Evolutionary conservation across 2,329 filamentous ascomycete species (phyloP).

Genomic region (Penicillium brasilianum): DNA sequence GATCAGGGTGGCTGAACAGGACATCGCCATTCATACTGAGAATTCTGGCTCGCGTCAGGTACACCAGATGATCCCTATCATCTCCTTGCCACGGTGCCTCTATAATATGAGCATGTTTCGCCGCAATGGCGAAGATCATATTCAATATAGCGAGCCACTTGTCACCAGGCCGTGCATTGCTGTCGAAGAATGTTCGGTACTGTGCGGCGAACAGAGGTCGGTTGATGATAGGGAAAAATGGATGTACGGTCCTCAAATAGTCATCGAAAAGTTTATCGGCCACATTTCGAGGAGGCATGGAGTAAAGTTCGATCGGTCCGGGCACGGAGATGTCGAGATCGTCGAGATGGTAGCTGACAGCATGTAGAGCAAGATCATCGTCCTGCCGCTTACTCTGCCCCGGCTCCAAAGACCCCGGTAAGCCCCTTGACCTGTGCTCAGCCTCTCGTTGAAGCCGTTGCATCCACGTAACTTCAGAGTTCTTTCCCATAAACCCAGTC

Average conservation of each 20-base stretch:
- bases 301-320: conserved; percentile 48
- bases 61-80: conserved; percentile 50
- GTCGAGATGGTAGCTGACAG: conserved; percentile 51
- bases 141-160: conserved; percentile 54
- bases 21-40: conserved; percentile 50
- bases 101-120: conserved; percentile 50
- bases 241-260: conserved; percentile 50
- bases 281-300: conserved; percentile 46
- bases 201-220: conserved; percentile 47
- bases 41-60: conserved; percentile 50
- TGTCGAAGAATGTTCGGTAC: conserved; percentile 47
- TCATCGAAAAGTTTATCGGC: conserved; percentile 50
- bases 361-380: conserved; percentile 41
- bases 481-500: conserved; percentile 53
- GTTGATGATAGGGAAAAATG: conserved; percentile 52
- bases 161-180: conserved; percentile 41
- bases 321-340: conserved; percentile 49
- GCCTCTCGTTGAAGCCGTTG: conserved; percentile 48
- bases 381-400: conserved; percentile 31
- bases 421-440: conserved; percentile 37
- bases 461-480: conserved; percentile 54
- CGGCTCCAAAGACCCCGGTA: conserved; percentile 36
- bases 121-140: conserved; percentile 53
- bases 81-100: conserved; percentile 50
- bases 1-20: conserved; percentile 51